Percentiles rank a stretch among this genome's conserved stretches.
These are phyloP conservation scores for Cicer yamashitae DNA, from an alignment of 306 rosid species.

Conservation along the genomic window DNA sequence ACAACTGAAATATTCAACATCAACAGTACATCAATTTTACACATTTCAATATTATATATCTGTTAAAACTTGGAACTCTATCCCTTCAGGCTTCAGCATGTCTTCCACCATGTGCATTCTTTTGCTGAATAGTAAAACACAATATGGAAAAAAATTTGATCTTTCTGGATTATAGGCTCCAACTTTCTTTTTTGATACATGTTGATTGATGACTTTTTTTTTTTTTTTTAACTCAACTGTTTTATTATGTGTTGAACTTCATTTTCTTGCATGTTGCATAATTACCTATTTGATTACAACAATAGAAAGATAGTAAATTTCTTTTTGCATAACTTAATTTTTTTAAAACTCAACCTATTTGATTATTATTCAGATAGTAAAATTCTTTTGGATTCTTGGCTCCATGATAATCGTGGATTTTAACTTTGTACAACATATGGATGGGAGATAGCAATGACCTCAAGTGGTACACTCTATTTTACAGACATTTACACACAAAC, in stretches of 20 bases:
- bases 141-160: not conserved
- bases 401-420: constrained; percentile 4
- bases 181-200: no score
- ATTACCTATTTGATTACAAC: not conserved
- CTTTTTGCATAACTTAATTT: not conserved
- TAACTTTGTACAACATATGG: not conserved
- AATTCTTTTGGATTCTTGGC: not conserved
- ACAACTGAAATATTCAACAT: constrained; percentile 1
- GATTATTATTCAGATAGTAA: not conserved
- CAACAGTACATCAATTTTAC: not conserved
- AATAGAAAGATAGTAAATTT: not conserved
- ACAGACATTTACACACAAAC: not conserved
- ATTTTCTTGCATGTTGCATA: not conserved
- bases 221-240: not conserved
- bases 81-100: not conserved
- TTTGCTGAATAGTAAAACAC: not conserved
- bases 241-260: not conserved
- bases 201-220: no score
- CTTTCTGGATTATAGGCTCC: not conserved
- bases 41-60: not conserved
- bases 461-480: not conserved
- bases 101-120: constrained; percentile 2
- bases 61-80: not conserved
- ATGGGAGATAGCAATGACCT: constrained; percentile 2
- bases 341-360: not conserved